Conservation (phyloP, 2,329 filamentous ascomycete species). For the Fusarium domesticum region DNA sequence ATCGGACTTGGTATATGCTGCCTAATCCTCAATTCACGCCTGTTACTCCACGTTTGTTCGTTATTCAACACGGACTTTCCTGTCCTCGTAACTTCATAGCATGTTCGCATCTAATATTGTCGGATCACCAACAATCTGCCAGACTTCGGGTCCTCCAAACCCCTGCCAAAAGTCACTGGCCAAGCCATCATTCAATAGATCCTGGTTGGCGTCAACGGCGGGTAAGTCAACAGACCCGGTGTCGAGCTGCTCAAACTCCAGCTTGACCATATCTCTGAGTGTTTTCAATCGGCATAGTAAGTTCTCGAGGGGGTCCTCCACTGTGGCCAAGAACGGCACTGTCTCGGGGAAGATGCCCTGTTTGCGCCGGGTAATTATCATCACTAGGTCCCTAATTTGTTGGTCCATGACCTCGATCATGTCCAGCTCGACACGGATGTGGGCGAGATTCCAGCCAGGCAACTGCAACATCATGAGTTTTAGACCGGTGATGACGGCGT, state of each 20-base stretch:
- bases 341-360: constrained; percentile 22
- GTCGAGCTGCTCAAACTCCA: constrained; percentile 30
- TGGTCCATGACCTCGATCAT: constrained; percentile 25
- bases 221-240: constrained; percentile 20
- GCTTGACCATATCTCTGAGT: constrained; percentile 31
- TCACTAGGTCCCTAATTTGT: constrained; percentile 31
- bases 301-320: constrained; percentile 34
- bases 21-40: too few species aligned
- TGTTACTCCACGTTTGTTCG: too few species aligned
- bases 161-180: constrained; percentile 28
- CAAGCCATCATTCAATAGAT: constrained; percentile 23
- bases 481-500: constrained; percentile 44
- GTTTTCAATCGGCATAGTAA: constrained; percentile 32
- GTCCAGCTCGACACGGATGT: constrained; percentile 37
- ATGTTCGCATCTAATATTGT: constrained; percentile 20
- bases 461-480: constrained; percentile 45
- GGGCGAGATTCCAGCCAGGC: constrained; percentile 45
- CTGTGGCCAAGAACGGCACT: constrained; percentile 5
- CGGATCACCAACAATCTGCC: constrained; percentile 30
- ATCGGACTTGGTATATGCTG: too few species aligned
- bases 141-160: constrained; percentile 25
- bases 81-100: constrained; percentile 2
- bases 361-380: constrained; percentile 31
- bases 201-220: constrained; percentile 20
- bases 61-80: neutral